Base-by-base conservation (phyloP, 139 green algal species). In the Volvox africanus region DNA sequence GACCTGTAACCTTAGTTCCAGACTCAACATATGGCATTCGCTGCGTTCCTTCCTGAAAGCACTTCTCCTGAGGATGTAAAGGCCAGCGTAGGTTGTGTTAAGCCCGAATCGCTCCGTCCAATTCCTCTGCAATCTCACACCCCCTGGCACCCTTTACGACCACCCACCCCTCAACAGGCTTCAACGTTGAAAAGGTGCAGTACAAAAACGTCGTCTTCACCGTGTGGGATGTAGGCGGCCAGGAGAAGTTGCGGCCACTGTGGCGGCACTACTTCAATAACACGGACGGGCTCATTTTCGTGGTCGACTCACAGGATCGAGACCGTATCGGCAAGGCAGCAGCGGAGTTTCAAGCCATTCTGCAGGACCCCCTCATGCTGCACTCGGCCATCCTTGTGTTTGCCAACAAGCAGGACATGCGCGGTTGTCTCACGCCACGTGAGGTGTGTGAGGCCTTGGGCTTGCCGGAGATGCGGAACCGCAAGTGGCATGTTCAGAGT, bases 371-470 rank as follows among this genome's bases (percentile, higher is more conserved):
- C 1, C 93, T 95, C 50, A 95, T 95, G 93, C 71, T 95, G 73
- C 78, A 93, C 79, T 90, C 80, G 14, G 90, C 90, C 67, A 93
- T 99, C 93, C 94, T 99, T 68, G 97, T 99, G 44, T 99, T 99
- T 93, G 98, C 98, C 92, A 99, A 99, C 97, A 99, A 99, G 95
- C 98, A 99, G 95, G 98, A 99, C 94, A 95, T 99, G 95, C 87
- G 75, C 21, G 92, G 93, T 5, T 95, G 92, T 79, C 82, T 95
- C 35, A 96, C 93, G 2, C 96, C 98, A 11, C 93, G 96, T 33
- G 97, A 99, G 90, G 96, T 99, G 22, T 98, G 95, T 71, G 94
- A 99, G 86, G 96, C 94, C 9, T 89, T 99, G 36, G 97, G 97
- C 1, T 69, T 99, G 91, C 93, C 92, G 19, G 82, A 97, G 82